Base-by-base conservation (phyloP, 2,329 filamentous ascomycete species). In the Monilinia vaccinii-corymbosi region DNA sequence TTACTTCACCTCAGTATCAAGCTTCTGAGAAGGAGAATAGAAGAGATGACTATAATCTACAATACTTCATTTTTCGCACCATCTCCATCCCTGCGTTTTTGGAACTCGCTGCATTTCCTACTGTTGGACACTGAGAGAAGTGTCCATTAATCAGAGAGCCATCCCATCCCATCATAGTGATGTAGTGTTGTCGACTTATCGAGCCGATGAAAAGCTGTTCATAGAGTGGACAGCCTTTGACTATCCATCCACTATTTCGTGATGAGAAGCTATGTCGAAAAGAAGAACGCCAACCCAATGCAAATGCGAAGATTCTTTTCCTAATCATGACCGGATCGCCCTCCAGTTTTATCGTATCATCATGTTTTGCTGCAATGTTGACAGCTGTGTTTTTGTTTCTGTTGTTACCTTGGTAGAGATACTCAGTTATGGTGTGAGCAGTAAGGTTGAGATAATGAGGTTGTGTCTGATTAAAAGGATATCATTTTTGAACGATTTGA, bases 281-380 rank as follows among this genome's bases (percentile, higher is more conserved):
- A 55, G 8, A 44, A 44, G 38, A 44, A 55, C 51, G 51, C 51
- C 51, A 23, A 23, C 51, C 51, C 28, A 55, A 55, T 55, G 51
- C 38, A 55, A 55, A 44, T 44, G 51, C 38, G 32, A 32, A 55
- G 38, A 55, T 32, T 34, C 40, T 53, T 34, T 44, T 32, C 38
- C 38, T 7, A 49, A 34, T 44, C 38, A 25, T 55, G 31, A 44
- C 28, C 40, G 51, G 31, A 16, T 32, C 28, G 34, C 28, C 51
- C 28, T 44, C 28, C 51, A 44, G 40, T 55, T 44, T 34, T 58
- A 58, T 58, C 56, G 56, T 58, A 58, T 58, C 47, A 52, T 58
- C 47, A 58, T 52, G 21, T 44, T 52, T 52, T 28, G 42, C 28
- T 21, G 53, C n/a, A 25, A 21, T 11, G 21, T 56, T 46, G 21